A percentile compares a stretch with the other conserved stretches of the same genome.
phyloP scores from a whole-genome alignment of 768 basidiomycete species.

The Lactarius quietus region DNA sequence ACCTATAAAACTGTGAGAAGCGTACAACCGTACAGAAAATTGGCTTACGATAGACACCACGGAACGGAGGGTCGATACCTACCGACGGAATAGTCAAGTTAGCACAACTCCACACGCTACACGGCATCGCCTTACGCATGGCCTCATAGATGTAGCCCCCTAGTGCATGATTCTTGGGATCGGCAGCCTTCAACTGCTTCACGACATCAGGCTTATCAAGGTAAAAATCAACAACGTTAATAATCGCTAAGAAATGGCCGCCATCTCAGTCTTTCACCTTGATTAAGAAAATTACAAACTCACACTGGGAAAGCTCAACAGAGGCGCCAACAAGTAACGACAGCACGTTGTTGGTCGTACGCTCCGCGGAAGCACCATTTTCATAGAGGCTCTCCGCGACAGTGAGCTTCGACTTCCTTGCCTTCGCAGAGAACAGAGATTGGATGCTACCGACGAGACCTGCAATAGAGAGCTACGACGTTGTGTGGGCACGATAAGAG shows the following conservation, averaged over 20 bases:
- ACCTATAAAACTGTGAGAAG: constrained; percentile 34
- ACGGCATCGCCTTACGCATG: constrained; percentile 48
- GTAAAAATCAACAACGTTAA: constrained; percentile 63
- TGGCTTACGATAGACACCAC: constrained; percentile 59
- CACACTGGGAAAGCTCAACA: constrained; percentile 68
- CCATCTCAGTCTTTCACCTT: neutral
- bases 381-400: constrained; percentile 56
- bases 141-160: constrained; percentile 64
- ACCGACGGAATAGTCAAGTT: constrained; percentile 10
- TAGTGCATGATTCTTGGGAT: constrained; percentile 40
- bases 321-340: constrained; percentile 66
- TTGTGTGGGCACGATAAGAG: neutral
- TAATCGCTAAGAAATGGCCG: constrained; percentile 43
- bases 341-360: constrained; percentile 64
- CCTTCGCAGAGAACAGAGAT: constrained; percentile 45
- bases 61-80: constrained; percentile 75
- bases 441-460: constrained; percentile 47
- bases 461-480: constrained; percentile 32
- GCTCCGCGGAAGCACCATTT: constrained; percentile 53
- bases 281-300: constrained; percentile 18
- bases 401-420: constrained; percentile 40
- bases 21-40: constrained; percentile 1
- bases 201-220: constrained; percentile 42
- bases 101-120: constrained; percentile 1
- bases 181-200: constrained; percentile 36